Conservation (phyloP, 2,329 filamentous ascomycete species). For the Phoma sp. region DNA sequence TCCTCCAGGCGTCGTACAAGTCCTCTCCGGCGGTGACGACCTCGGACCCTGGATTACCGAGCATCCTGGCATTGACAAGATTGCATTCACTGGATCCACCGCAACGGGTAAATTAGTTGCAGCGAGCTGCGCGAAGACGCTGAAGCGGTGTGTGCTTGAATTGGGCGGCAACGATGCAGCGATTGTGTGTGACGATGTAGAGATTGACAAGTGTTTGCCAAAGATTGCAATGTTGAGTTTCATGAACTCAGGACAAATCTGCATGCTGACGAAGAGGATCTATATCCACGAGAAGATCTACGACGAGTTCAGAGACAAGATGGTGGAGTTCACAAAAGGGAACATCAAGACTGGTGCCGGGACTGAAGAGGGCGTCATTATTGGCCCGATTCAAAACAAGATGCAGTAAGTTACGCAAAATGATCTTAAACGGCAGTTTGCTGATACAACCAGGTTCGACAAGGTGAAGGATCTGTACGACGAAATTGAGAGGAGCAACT, state of each 20-base stretch:
- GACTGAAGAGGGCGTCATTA: constrained; percentile 20
- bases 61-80: constrained; percentile 67
- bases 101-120: constrained; percentile 67
- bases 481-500: constrained; percentile 61
- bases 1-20: constrained; percentile 68
- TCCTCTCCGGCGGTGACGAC: constrained; percentile 65
- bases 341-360: constrained; percentile 46
- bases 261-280: constrained; percentile 39
- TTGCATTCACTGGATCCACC: constrained; percentile 69
- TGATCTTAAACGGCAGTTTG: background rate
- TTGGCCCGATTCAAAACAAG: constrained; percentile 44
- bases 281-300: constrained; percentile 47
- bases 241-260: constrained; percentile 63
- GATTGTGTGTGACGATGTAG: constrained; percentile 63
- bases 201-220: constrained; percentile 52
- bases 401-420: constrained; percentile 24
- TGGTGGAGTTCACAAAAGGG: constrained; percentile 56
- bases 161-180: constrained; percentile 69
- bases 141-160: constrained; percentile 68
- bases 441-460: constrained; percentile 54
- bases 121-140: constrained; percentile 60
- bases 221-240: constrained; percentile 54
- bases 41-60: constrained; percentile 66
- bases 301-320: constrained; percentile 41
- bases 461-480: constrained; percentile 64